Percentiles rank a stretch among this genome's conserved stretches.
Conservation (phyloP, 768 basidiomycete genomes). For the Lepiota subincarnata region DNA sequence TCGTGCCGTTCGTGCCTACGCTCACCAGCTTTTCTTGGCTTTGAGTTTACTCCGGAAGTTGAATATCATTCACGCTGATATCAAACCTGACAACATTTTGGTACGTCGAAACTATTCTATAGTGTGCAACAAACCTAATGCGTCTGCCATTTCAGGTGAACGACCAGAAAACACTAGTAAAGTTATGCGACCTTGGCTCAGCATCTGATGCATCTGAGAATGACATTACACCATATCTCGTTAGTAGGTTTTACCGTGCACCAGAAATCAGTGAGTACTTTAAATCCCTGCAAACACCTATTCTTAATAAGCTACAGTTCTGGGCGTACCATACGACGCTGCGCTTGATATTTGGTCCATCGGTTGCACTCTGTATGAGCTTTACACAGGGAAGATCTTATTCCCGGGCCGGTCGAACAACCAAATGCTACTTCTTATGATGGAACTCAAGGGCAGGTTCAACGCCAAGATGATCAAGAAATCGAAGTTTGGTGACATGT, state of each 20-base stretch:
- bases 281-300: conserved; percentile 6
- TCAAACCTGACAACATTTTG: conserved; percentile 97
- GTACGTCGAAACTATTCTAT: conserved; percentile 40
- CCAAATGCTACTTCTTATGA: conserved; percentile 96
- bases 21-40: conserved; percentile 91
- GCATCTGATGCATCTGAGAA: conserved; percentile 93
- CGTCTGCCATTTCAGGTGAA: conserved; percentile 61
- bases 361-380: conserved; percentile 94
- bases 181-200: conserved; percentile 96
- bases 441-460: conserved; percentile 95
- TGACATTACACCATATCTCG: conserved; percentile 97
- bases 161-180: conserved; percentile 88
- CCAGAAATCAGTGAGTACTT: conserved; percentile 86
- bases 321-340: conserved; percentile 93
- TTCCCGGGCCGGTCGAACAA: conserved; percentile 97
- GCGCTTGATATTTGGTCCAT: conserved; percentile 96
- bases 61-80: conserved; percentile 96
- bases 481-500: conserved; percentile 85
- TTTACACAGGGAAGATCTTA: conserved; percentile 95
- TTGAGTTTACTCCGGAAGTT: conserved; percentile 81
- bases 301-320: conserved; percentile 47
- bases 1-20: conserved; percentile 96
- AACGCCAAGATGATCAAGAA: conserved; percentile 93
- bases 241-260: conserved; percentile 95
- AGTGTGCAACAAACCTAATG: not conserved